phyloP scores from a whole-genome alignment of 2,329 filamentous ascomycete genomes.

The Periconia macrospinosa region DNA sequence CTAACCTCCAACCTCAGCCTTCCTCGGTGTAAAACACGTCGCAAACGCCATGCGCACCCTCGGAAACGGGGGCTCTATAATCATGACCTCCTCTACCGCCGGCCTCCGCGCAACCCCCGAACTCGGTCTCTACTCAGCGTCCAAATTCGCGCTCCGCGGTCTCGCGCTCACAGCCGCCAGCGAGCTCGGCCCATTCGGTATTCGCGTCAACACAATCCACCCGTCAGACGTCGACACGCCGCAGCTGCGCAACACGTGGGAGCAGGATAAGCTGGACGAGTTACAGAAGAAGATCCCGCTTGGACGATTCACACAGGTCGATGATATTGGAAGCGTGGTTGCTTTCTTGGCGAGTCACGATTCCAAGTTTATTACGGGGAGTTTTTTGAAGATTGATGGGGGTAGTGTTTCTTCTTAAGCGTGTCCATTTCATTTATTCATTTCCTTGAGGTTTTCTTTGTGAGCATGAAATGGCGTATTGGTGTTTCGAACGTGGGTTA shows the following conservation, averaged over 20 bases:
- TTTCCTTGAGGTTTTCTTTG: neutral
- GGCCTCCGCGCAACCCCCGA: constrained; percentile 43
- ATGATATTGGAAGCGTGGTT: constrained; percentile 44
- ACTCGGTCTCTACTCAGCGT: constrained; percentile 39
- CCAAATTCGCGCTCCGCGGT: constrained; percentile 43
- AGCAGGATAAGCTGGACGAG: constrained; percentile 36
- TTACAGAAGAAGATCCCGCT: constrained; percentile 37
- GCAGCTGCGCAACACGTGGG: constrained; percentile 40
- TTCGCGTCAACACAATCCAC: constrained; percentile 47
- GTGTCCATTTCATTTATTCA: neutral
- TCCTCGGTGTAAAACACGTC: constrained; percentile 42
- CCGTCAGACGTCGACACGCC: constrained; percentile 43
- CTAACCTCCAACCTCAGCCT: constrained; percentile 20
- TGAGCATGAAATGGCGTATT: too few species aligned
- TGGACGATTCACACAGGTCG: constrained; percentile 40
- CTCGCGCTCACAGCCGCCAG: constrained; percentile 44
- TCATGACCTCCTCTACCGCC: constrained; percentile 44
- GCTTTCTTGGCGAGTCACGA: constrained; percentile 45
- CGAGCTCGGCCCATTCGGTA: constrained; percentile 41
- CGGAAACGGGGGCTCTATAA: constrained; percentile 41
- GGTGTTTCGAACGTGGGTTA: too few species aligned
- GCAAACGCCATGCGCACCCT: constrained; percentile 36
- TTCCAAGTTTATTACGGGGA: constrained; percentile 44
- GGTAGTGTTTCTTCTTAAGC: constrained; percentile 32
- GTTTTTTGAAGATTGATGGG: constrained; percentile 38